Conservation (phyloP, 78 protist genomes). For the Polysphondylium violaceum region DNA sequence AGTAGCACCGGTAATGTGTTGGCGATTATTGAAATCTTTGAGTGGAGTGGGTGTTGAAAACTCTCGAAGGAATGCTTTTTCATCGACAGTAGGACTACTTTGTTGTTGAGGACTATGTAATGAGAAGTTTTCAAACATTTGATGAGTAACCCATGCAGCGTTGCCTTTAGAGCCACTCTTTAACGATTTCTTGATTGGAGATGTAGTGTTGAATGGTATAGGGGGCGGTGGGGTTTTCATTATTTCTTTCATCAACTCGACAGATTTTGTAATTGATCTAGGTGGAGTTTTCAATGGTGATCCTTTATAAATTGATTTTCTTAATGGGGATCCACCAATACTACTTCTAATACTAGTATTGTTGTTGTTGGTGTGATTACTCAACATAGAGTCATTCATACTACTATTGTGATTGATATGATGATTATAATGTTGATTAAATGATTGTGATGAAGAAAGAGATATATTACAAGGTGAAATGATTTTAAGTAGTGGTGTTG, state of each 20-base stretch:
- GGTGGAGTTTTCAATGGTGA: constrained; percentile 38
- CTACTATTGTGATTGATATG: too few species aligned
- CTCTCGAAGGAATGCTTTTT: constrained; percentile 19
- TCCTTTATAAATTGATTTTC: neutral
- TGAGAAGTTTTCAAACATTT: constrained; percentile 28
- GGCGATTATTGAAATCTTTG: constrained; percentile 5
- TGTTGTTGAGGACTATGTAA: constrained; percentile 13
- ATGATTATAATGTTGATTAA: too few species aligned
- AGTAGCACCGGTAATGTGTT: neutral
- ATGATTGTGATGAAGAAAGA: too few species aligned
- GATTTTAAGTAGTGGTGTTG: constrained; percentile 46
- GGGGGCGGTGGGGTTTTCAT: constrained; percentile 47
- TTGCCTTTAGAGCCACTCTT: too few species aligned
- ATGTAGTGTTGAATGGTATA: too few species aligned
- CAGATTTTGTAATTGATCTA: constrained; percentile 19
- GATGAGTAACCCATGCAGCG: too few species aligned
- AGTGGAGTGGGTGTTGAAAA: constrained; percentile 44
- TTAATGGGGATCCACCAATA: neutral
- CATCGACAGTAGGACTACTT: neutral
- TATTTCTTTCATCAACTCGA: constrained; percentile 24
- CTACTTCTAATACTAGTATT: neutral
- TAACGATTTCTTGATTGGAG: too few species aligned
- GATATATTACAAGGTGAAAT: constrained; percentile 41
- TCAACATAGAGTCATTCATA: neutral
- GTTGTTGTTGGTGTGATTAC: neutral